Conservation (phyloP, 176 grass and related monocot genomes). For the Oryza longistaminata region DNA sequence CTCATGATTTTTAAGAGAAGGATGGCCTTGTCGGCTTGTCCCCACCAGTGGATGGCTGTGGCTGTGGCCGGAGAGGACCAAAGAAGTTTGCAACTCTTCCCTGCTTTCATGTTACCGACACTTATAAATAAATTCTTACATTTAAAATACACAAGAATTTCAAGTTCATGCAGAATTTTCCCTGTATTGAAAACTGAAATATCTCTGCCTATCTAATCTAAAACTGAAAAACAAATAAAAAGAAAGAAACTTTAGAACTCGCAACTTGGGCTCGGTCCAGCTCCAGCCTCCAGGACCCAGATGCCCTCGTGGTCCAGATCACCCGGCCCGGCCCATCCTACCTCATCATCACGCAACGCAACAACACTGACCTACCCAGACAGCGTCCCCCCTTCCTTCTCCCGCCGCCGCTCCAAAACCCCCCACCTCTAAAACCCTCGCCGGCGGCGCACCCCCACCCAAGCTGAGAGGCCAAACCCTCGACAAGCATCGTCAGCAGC, state of each 20-base stretch:
- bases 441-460: slow-evolving; percentile 30
- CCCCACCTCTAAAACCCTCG: slow-evolving; percentile 48
- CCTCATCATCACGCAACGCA: background rate
- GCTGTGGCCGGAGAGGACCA: no score
- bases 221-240: background rate
- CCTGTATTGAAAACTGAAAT: background rate
- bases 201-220: background rate
- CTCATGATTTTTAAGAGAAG: no score
- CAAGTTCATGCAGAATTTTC: background rate
- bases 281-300: background rate
- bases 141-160: background rate
- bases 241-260: background rate
- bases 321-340: background rate
- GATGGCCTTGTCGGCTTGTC: no score
- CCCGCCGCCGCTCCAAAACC: slow-evolving; percentile 46
- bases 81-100: no score
- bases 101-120: background rate
- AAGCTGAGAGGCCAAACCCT: background rate
- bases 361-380: slow-evolving; percentile 24
- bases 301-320: no score
- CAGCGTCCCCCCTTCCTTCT: background rate
- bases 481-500: background rate
- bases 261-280: background rate
- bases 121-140: no score
- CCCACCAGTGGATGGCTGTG: no score